A percentile compares a stretch with the other conserved stretches of the same genome.
phyloP scores from a whole-genome alignment of 2,329 filamentous ascomycete species.

The Chaetomiaceae sp. region DNA sequence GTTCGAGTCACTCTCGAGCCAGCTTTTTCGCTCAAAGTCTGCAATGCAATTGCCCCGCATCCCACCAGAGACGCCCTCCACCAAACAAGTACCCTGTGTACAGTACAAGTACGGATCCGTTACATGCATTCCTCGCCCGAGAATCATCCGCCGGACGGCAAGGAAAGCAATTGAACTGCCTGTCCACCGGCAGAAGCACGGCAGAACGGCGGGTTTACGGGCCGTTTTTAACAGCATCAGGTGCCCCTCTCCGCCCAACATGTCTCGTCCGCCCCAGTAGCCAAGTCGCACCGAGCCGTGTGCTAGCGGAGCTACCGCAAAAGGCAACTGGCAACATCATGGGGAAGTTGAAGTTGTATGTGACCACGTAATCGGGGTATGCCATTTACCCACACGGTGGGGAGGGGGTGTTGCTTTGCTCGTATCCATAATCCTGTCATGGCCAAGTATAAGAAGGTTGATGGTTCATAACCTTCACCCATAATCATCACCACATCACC shows the following conservation, averaged over 20 bases:
- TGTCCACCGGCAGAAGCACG: neutral
- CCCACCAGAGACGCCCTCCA: too few relatives aligned
- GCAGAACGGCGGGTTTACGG: neutral
- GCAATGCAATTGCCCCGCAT: neutral
- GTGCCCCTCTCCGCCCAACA: neutral
- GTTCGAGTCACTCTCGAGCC: constrained; percentile 18
- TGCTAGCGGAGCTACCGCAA: constrained; percentile 3
- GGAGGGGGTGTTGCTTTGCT: too few relatives aligned
- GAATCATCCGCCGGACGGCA: neutral
- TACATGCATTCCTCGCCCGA: too few relatives aligned
- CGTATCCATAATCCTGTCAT: neutral
- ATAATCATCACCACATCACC: too few relatives aligned
- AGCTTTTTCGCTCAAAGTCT: constrained; percentile 2
- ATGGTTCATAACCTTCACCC: too few relatives aligned
- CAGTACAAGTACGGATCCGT: too few relatives aligned
- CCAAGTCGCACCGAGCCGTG: too few relatives aligned
- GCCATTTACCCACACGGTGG: too few relatives aligned
- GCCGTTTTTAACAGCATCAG: neutral
- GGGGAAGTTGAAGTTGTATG: neutral
- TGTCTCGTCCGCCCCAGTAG: neutral
- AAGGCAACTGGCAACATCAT: constrained; percentile 4
- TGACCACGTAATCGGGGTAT: neutral
- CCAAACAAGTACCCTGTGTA: too few relatives aligned
- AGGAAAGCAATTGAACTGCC: neutral
- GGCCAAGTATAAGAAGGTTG: neutral